Evolutionary conservation across 495 filamentous ascomycete species (phyloP), one percentile per base, ranked within the genome.

Genomic region (Penicillium parvum): DNA sequence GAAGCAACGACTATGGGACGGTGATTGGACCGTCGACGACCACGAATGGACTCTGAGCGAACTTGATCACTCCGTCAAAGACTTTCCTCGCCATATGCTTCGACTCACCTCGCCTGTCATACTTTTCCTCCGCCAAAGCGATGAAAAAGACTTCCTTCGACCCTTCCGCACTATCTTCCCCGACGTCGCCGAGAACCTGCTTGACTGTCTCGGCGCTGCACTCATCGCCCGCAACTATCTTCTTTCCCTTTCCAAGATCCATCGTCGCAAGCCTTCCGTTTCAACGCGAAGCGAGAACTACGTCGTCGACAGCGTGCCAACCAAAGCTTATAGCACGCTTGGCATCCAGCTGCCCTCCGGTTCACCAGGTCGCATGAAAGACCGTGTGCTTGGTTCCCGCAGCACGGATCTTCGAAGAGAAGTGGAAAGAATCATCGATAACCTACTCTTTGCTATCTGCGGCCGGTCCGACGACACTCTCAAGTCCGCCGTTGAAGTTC

Each of bases 211-310:
- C n/a, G 84, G 82, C 43, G 80, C 81, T 1, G 74, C 81, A 27
- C 50, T 85, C 15, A 66, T 84, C 14, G 80, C 77, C 0, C 77
- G 76, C 41, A 83, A 83, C 48, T 82, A 82, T 55, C 57, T 83
- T 19, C 59, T 69, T 43, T 71, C 67, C 0, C 44, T 70, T 20
- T 52, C 63, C 19, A 51, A 49, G 0, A 37, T 49, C 15, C 51
- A 65, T 20, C 57, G 64, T 10, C 54, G 49, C 16, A 61, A 45
- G 53, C 51, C 34, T 30, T 47, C 51, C 27, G 10, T 50, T 25
- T 57, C 46, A 29, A 35, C 27, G 21, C 55, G 37, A 45, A 50
- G 32, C 32, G 59, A 37, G 35, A 46, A 14, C 9, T 69, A 41
- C 43, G 58, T 35, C 32, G 45, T 45, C 3, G 66, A 73, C 19